A percentile compares a stretch with the other conserved stretches of the same genome.
phyloP scores from a whole-genome alignment of 2,329 filamentous ascomycete genomes.

The Didymella lethalis region DNA sequence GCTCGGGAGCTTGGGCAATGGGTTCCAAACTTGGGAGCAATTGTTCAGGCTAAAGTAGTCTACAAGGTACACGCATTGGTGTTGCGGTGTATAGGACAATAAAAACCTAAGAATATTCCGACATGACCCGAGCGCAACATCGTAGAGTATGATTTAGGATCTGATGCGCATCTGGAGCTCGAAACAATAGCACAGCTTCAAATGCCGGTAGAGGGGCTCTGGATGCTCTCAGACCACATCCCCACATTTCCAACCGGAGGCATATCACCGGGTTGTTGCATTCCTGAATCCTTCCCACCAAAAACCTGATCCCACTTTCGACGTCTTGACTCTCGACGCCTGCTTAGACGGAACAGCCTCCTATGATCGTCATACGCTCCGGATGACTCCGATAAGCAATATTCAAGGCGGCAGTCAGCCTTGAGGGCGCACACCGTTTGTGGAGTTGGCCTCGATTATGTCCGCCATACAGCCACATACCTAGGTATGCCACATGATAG shows the following conservation, averaged over 20 bases:
- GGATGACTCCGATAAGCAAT: constrained; percentile 29
- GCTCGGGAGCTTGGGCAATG: constrained; percentile 16
- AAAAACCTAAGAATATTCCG: neutral
- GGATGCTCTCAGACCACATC: constrained; percentile 1
- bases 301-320: neutral
- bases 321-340: constrained; percentile 1
- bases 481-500: constrained; percentile 7
- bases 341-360: constrained; percentile 1
- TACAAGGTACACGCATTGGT: constrained; percentile 7
- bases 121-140: constrained; percentile 1
- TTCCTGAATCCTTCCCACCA: constrained; percentile 12
- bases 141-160: neutral
- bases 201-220: neutral
- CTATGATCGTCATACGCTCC: constrained; percentile 17
- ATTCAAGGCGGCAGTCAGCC: constrained; percentile 24
- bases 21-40: constrained; percentile 6
- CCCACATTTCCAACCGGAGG: constrained; percentile 6
- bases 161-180: neutral
- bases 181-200: neutral
- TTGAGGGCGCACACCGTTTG: constrained; percentile 28
- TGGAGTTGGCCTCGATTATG: constrained; percentile 4
- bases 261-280: constrained; percentile 10
- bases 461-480: constrained; percentile 7
- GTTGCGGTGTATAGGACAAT: neutral
- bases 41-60: constrained; percentile 14